Conservation (phyloP, 1,284 basidiomycete genomes). For the Peniophora sp. region DNA sequence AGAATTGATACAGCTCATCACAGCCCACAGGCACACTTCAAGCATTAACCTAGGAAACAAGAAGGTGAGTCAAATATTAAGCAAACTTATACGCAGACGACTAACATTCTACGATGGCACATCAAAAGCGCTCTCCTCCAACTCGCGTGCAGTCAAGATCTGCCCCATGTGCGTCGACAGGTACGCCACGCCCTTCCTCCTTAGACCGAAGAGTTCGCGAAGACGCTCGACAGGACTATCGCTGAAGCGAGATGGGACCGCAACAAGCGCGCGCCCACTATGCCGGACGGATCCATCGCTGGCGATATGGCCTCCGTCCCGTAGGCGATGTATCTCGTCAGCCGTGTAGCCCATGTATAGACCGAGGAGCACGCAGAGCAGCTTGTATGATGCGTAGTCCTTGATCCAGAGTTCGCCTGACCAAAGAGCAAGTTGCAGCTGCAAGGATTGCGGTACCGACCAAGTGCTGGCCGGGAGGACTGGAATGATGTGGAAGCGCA, state of each 20-base stretch:
- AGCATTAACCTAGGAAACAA: too few species aligned
- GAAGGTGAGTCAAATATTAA: too few species aligned
- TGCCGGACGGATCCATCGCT: constrained; percentile 29
- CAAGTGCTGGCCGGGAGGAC: constrained; percentile 13
- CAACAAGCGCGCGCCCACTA: constrained; percentile 11
- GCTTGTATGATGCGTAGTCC: constrained; percentile 22
- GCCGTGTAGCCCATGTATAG: constrained; percentile 18
- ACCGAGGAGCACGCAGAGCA: constrained; percentile 28
- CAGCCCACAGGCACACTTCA: too few species aligned
- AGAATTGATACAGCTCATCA: too few species aligned
- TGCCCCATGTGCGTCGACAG: constrained; percentile 33
- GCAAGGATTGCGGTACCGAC: constrained; percentile 13
- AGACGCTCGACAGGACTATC: constrained; percentile 24
- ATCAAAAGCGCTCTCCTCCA: constrained; percentile 11
- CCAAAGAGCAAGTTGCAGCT: constrained; percentile 32
- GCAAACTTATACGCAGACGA: too few species aligned
- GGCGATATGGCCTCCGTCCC: constrained; percentile 11
- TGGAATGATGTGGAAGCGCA: constrained; percentile 26
- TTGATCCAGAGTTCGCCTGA: constrained; percentile 35
- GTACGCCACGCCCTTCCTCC: constrained; percentile 35
- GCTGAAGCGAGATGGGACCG: constrained; percentile 17
- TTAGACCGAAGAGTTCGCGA: constrained; percentile 22
- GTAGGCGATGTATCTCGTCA: not conserved
- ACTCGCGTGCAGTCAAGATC: constrained; percentile 24
- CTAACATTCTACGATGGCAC: too few species aligned